A percentile compares a stretch with the other conserved stretches of the same genome.
Conservation (phyloP, 164 flowering plant genomes). For the Nymphaea colorata region DNA sequence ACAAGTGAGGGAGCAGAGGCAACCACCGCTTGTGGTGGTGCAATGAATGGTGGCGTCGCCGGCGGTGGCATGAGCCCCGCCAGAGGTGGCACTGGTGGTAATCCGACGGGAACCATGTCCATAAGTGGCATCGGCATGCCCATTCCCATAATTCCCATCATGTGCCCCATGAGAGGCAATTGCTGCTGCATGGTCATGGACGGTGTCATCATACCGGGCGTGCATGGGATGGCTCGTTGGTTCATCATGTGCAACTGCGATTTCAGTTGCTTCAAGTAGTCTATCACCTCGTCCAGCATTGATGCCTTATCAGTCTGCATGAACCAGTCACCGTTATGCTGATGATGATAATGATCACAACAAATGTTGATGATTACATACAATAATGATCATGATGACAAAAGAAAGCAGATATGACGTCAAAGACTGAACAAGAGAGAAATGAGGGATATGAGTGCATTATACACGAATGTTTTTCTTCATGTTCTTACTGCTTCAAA, state of each 20-base stretch:
- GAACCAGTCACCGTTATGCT: neutral
- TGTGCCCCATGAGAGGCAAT: constrained; percentile 34
- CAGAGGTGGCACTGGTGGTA: neutral
- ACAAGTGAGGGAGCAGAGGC: neutral
- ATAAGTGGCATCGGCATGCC: constrained; percentile 18
- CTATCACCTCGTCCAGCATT: constrained; percentile 61
- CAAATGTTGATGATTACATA: no score
- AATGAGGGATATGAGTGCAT: no score
- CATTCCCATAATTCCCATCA: constrained; percentile 4
- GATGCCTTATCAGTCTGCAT: constrained; percentile 62
- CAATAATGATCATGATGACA: no score
- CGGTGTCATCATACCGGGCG: constrained; percentile 34
- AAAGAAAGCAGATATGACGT: no score
- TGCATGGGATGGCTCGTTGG: constrained; percentile 25
- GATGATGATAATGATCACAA: neutral
- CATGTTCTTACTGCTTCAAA: no score
- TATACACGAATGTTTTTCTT: no score
- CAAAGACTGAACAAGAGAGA: no score
- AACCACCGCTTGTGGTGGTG: no score
- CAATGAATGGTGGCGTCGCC: neutral
- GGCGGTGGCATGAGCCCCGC: neutral
- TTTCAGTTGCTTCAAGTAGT: constrained; percentile 57
- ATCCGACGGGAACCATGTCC: constrained; percentile 14
- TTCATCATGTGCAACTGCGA: constrained; percentile 56
- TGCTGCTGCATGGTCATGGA: constrained; percentile 37